Evolutionary conservation across 805 yeast species (phyloP).

Genomic region (Candida incommunis): DNA sequence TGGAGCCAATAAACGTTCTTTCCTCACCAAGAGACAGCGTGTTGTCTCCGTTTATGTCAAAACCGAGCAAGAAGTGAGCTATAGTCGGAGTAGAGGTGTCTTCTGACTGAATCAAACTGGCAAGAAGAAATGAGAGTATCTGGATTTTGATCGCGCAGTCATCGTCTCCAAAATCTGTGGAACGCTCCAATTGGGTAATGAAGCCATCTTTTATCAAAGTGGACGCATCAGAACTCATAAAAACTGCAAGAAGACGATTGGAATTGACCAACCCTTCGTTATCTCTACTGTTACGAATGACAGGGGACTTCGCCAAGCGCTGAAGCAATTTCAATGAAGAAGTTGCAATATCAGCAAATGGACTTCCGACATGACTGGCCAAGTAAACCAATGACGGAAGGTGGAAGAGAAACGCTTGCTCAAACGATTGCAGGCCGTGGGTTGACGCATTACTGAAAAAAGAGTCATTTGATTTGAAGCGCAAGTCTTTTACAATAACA

Average conservation of each 20-base stretch:
- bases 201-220: constrained; percentile 54
- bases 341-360: constrained; percentile 34
- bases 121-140: constrained; percentile 41
- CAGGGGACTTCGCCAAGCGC: constrained; percentile 33
- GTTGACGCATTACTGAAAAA: constrained; percentile 3
- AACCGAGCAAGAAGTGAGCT: constrained; percentile 66
- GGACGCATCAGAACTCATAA: constrained; percentile 66
- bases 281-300: constrained; percentile 23
- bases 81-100: constrained; percentile 34
- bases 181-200: constrained; percentile 46
- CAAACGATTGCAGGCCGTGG: constrained; percentile 25
- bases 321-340: constrained; percentile 37
- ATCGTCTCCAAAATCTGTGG: constrained; percentile 4
- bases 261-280: neutral
- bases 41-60: constrained; percentile 36
- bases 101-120: constrained; percentile 24
- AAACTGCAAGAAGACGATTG: constrained; percentile 51
- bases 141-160: constrained; percentile 37
- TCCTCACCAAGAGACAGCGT: constrained; percentile 29
- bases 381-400: constrained; percentile 57
- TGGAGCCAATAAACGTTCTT: constrained; percentile 35
- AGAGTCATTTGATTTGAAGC: constrained; percentile 4
- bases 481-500: constrained; percentile 27
- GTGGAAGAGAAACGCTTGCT: constrained; percentile 54
- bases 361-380: constrained; percentile 54